Conservation (phyloP, 257 asterid species). For the Nicotiana undulata region DNA sequence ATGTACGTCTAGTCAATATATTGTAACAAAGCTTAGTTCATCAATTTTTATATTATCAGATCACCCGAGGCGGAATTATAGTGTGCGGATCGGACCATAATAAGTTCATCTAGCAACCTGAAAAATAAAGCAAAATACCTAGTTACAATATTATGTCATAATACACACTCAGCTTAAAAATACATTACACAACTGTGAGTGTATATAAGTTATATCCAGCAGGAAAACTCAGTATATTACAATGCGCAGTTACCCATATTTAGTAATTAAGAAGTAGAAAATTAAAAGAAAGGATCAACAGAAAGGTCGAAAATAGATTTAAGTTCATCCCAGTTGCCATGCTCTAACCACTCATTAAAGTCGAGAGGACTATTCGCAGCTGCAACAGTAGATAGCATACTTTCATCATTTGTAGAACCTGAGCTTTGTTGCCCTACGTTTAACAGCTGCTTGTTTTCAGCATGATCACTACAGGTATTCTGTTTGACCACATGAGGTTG, state of each 20-base stretch:
- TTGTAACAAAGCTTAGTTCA: too few species aligned
- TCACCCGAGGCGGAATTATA: too few species aligned
- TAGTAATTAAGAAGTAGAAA: neutral
- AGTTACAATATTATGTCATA: neutral
- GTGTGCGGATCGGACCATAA: too few species aligned
- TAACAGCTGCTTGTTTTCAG: neutral
- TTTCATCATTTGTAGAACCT: neutral
- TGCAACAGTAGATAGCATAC: neutral
- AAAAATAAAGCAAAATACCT: neutral
- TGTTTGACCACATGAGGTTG: neutral
- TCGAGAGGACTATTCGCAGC: neutral
- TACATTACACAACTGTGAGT: too few species aligned
- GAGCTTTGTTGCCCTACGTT: neutral
- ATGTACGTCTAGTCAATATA: neutral
- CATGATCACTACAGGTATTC: neutral
- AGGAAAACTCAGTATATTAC: neutral
- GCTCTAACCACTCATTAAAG: neutral
- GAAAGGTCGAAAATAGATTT: neutral
- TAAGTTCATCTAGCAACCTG: too few species aligned
- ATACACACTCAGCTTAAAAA: too few species aligned
- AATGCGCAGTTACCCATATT: neutral
- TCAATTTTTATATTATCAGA: too few species aligned
- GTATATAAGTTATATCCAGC: neutral
- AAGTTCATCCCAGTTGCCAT: neutral
- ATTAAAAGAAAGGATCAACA: neutral